Conservation (phyloP, 768 basidiomycete species). For the Serendipita sp. region DNA sequence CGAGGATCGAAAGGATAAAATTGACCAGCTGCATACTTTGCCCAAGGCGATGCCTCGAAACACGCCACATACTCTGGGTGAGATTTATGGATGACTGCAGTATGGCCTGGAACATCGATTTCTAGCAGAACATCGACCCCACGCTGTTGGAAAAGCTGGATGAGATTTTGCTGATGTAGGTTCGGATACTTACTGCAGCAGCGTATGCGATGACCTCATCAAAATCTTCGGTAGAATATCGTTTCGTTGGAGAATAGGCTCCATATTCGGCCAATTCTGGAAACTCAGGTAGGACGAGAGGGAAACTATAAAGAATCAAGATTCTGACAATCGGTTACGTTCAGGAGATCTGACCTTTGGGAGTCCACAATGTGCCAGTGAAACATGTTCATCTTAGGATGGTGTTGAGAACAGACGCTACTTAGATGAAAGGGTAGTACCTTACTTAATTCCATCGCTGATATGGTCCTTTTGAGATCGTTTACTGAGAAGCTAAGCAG, state of each 20-base stretch:
- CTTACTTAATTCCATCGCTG: conserved; percentile 65
- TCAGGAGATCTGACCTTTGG: conserved; percentile 23
- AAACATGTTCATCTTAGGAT: conserved; percentile 45
- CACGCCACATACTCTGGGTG: conserved; percentile 69
- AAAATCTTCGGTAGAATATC: conserved; percentile 43
- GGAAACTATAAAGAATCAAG: conserved; percentile 33
- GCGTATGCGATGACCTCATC: conserved; percentile 49
- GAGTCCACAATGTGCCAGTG: conserved; percentile 80
- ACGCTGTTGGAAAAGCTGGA: conserved; percentile 21
- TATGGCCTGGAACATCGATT: conserved; percentile 76
- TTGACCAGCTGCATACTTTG: conserved; percentile 37
- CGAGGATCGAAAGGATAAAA: not conserved
- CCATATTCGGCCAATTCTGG: conserved; percentile 41
- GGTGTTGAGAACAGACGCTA: conserved; percentile 3
- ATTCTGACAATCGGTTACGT: not conserved
- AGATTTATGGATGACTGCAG: conserved; percentile 40
- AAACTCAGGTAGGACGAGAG: conserved; percentile 39
- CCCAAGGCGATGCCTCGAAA: conserved; percentile 20
- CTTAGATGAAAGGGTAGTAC: conserved; percentile 15
- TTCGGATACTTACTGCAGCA: conserved; percentile 34
- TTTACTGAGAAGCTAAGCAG: conserved; percentile 36
- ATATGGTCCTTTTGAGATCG: conserved; percentile 52
- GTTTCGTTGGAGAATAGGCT: conserved; percentile 36
- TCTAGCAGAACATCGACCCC: conserved; percentile 68
- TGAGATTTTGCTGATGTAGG: not conserved